Evolutionary conservation across 805 yeast genomes (phyloP).

Genomic region (Lachancea cidri): DNA sequence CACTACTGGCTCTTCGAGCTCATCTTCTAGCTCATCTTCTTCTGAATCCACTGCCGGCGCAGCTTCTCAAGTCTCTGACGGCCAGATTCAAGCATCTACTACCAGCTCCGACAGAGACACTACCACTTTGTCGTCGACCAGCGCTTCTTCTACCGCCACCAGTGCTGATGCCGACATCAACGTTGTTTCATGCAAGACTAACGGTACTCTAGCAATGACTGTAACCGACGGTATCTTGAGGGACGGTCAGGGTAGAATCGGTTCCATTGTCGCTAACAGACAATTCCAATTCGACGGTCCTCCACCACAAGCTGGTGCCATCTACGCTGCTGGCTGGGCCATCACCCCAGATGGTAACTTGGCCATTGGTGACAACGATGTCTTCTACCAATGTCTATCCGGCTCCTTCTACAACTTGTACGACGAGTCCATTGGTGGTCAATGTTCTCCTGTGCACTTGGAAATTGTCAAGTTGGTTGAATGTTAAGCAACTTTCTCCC

Average conservation of each 20-base stretch:
- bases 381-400: slow-evolving; percentile 60
- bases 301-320: slow-evolving; percentile 68
- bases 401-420: slow-evolving; percentile 66
- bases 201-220: slow-evolving; percentile 45
- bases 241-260: slow-evolving; percentile 57
- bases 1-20: slow-evolving; percentile 29
- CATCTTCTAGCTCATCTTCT: slow-evolving; percentile 15
- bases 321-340: slow-evolving; percentile 61
- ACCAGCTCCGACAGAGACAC: slow-evolving; percentile 24
- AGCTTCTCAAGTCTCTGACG: slow-evolving; percentile 42
- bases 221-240: slow-evolving; percentile 46
- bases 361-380: slow-evolving; percentile 52
- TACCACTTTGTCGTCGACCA: slow-evolving; percentile 23
- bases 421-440: slow-evolving; percentile 48
- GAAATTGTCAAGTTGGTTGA: slow-evolving; percentile 44
- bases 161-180: slow-evolving; percentile 12
- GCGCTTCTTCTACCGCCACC: slow-evolving; percentile 25
- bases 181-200: slow-evolving; percentile 24
- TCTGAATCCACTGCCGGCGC: slow-evolving; percentile 23
- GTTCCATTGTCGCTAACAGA: slow-evolving; percentile 67
- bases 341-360: slow-evolving; percentile 49
- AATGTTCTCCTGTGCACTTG: slow-evolving; percentile 53
- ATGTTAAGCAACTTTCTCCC: slow-evolving; percentile 34
- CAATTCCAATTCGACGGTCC: slow-evolving; percentile 79
- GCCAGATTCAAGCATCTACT: slow-evolving; percentile 39